Percentiles rank a stretch among this genome's conserved stretches.
phyloP scores from a whole-genome alignment of 768 basidiomycete genomes.

The Boletus reticuloceps region DNA sequence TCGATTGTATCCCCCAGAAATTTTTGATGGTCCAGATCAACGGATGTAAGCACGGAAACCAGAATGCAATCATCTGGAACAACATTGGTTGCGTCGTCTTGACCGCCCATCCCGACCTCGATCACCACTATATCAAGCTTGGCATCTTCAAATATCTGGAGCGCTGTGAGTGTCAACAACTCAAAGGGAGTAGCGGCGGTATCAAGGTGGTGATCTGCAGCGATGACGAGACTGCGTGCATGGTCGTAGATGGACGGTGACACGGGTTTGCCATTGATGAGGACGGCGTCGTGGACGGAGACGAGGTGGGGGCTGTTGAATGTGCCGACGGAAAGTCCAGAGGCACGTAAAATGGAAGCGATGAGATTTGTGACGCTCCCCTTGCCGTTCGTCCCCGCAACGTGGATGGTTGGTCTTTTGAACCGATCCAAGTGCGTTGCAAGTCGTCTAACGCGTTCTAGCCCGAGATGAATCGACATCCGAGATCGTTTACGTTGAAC shows the following conservation, averaged over 20 bases:
- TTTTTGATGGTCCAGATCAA: constrained; percentile 91
- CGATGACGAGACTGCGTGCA: constrained; percentile 47
- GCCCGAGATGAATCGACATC: constrained; percentile 69
- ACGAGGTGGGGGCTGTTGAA: constrained; percentile 95
- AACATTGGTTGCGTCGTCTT: constrained; percentile 89
- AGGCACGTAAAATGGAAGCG: constrained; percentile 65
- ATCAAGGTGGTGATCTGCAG: constrained; percentile 40
- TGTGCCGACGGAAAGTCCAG: constrained; percentile 63
- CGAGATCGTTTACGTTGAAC: constrained; percentile 1
- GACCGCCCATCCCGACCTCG: constrained; percentile 95
- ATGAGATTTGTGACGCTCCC: constrained; percentile 87
- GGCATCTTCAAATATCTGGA: constrained; percentile 66
- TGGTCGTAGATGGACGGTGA: constrained; percentile 43
- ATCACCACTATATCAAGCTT: constrained; percentile 80
- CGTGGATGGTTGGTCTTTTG: constrained; percentile 80
- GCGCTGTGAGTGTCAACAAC: constrained; percentile 77
- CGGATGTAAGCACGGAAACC: constrained; percentile 78
- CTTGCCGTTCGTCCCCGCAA: constrained; percentile 97
- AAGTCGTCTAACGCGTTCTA: constrained; percentile 56
- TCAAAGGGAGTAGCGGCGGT: constrained; percentile 75
- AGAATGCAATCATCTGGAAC: constrained; percentile 68
- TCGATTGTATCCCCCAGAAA: constrained; percentile 78
- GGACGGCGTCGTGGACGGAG: constrained; percentile 71
- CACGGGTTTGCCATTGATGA: constrained; percentile 59
- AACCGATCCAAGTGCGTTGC: constrained; percentile 56